These are phyloP conservation scores for Exophiala alcalophila DNA, from an alignment of 2,329 filamentous ascomycete species.

Conservation along the genomic window DNA sequence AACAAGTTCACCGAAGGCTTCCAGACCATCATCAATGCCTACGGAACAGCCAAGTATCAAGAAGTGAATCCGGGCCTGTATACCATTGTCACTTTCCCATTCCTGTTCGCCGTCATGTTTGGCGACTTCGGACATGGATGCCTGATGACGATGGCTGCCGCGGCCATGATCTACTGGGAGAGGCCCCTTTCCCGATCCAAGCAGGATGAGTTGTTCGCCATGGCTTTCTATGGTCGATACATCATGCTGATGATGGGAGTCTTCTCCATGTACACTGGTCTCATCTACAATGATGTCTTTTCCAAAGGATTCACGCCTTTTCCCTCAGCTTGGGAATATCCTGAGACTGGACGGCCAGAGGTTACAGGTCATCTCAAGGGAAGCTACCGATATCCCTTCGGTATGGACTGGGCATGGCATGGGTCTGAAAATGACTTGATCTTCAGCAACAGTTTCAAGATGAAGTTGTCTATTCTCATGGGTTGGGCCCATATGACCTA, in stretches of 20 bases:
- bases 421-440: conserved; percentile 90
- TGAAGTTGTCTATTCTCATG: conserved; percentile 98
- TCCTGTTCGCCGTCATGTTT: conserved; percentile 99
- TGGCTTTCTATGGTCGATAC: conserved; percentile 98
- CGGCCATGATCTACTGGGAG: conserved; percentile 96
- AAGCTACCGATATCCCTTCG: conserved; percentile 88
- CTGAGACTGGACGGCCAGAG: conserved; percentile 64
- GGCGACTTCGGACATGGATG: conserved; percentile 92
- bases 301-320: conserved; percentile 90
- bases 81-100: conserved; percentile 97
- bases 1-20: conserved; percentile 99
- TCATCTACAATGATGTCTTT: conserved; percentile 97
- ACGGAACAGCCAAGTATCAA: conserved; percentile 94
- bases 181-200: conserved; percentile 78
- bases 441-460: conserved; percentile 99
- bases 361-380: conserved; percentile 67
- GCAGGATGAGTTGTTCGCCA: conserved; percentile 93
- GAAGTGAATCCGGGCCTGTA: conserved; percentile 96
- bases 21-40: conserved; percentile 98
- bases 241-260: conserved; percentile 98
- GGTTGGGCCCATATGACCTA: conserved; percentile 96
- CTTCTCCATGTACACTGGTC: conserved; percentile 94
- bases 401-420: conserved; percentile 95
- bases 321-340: conserved; percentile 85
- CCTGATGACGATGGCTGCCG: conserved; percentile 79